A percentile compares a stretch with the other conserved stretches of the same genome.
Conservation (phyloP, 2,329 filamentous ascomycete species). For the Ceratocystis huliohia region DNA sequence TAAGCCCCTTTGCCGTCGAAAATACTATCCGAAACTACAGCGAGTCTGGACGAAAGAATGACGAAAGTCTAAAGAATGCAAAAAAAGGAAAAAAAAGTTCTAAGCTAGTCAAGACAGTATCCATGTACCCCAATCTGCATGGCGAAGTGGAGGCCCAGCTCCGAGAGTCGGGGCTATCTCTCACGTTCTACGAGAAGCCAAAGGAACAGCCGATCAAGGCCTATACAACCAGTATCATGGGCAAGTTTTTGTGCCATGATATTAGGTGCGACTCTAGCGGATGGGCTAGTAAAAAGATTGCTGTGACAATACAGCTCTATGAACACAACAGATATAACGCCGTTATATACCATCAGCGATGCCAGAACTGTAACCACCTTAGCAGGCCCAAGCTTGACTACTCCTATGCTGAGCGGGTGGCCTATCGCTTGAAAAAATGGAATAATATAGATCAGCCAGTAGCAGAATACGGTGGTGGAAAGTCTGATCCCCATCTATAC, state of each 20-base stretch:
- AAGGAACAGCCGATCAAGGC: neutral
- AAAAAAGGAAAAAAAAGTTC: neutral
- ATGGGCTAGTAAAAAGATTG: neutral
- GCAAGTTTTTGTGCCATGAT: neutral
- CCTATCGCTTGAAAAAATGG: neutral
- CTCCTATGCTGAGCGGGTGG: neutral
- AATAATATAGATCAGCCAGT: neutral
- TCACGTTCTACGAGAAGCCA: neutral
- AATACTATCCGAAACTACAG: neutral
- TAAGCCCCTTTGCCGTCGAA: neutral
- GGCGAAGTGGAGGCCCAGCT: neutral
- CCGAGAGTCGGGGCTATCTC: neutral
- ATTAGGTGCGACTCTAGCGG: neutral
- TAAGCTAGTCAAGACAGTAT: neutral
- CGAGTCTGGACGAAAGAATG: neutral
- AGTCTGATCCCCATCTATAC: neutral
- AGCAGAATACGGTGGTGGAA: accelerated
- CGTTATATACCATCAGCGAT: neutral
- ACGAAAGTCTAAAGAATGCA: neutral
- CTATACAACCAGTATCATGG: neutral
- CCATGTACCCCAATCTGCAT: neutral
- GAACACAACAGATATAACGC: neutral
- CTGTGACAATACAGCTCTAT: neutral
- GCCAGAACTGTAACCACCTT: neutral
- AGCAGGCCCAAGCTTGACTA: neutral